Base-by-base conservation (phyloP, 495 filamentous ascomycete species). In the Bacidia gigantensis region DNA sequence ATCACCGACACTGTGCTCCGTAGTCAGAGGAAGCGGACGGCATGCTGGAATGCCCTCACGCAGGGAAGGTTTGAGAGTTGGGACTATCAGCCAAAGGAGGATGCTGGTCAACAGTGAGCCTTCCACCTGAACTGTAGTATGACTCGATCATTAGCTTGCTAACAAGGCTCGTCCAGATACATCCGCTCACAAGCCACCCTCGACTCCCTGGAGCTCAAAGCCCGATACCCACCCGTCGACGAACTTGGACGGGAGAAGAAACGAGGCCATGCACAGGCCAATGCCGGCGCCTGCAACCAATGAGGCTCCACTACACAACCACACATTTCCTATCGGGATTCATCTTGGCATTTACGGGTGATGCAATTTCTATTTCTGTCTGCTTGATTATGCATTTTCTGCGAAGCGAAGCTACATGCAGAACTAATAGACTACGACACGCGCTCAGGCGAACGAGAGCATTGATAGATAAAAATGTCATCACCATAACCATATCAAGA, bases 81-180 rank as follows among this genome's bases (percentile, higher is more conserved):
- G 87, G 87, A 95, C 60, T 83, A 79, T 61, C 76, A 88, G 65
- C 85, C 85, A 0, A 68, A 67, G 11, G 78, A 84, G 54, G 83
- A 89, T 64, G 80, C 83, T 9, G 72, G 76, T 58, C 73, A 79
- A 25, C 86, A 88, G 74, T 86, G 74, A 60, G 73, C 64, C 1
- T 3, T 18, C 11, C 2, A 47, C 11, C 46, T 35, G 11, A 29
- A n/a, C 1, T 21, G 3, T 1, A n/a, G n/a, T n/a, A n/a, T n/a
- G n/a, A n/a, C 25, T 11, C 2, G 2, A 17, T 3, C n/a, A 14
- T 24, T 11, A 48, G 3, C 41, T 5, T 44, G 43, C 49, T 56
- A 23, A 50, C 29, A 29, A 22, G 26, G 41, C 29, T 12, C 7
- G 7, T 3, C 14, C 26, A 78, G 74, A 55, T 85, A 83, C 54